Percentiles rank a stretch among this genome's conserved stretches.
These are phyloP conservation scores for Westerdykella sp. DNA, from an alignment of 2,329 filamentous ascomycete genomes.

Conservation along the genomic window DNA sequence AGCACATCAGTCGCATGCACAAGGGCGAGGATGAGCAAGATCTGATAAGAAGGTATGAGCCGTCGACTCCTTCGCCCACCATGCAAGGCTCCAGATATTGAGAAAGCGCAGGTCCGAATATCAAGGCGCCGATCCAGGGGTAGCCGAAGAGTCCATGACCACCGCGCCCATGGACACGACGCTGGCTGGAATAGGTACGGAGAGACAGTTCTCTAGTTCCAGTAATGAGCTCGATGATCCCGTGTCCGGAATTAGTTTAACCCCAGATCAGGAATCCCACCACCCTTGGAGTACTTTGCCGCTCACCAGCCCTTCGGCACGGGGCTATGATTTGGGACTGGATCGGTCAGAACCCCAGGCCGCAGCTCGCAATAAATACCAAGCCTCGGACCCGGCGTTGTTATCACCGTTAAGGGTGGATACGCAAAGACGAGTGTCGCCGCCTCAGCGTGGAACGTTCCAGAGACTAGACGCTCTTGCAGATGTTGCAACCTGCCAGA, in stretches of 20 bases:
- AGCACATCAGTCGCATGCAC: conserved; percentile 69
- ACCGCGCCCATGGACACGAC: conserved; percentile 26
- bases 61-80: background rate
- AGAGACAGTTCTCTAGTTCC: conserved; percentile 8
- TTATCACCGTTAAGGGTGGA: background rate
- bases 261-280: conserved; percentile 14
- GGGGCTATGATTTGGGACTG: conserved; percentile 11
- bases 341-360: conserved; percentile 2
- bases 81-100: background rate
- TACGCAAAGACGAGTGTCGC: background rate
- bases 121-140: conserved; percentile 2
- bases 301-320: conserved; percentile 7
- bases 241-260: conserved; percentile 15
- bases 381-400: background rate
- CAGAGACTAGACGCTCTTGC: conserved; percentile 8
- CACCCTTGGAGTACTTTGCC: conserved; percentile 11
- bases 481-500: conserved; percentile 6
- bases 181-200: conserved; percentile 26
- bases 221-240: conserved; percentile 18
- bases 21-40: conserved; percentile 38
- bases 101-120: conserved; percentile 24
- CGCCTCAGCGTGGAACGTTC: background rate
- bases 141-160: conserved; percentile 6
- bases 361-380: background rate
- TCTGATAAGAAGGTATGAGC: conserved; percentile 43